phyloP scores from a whole-genome alignment of 805 yeast genomes.

The Ogataea allantospora region DNA sequence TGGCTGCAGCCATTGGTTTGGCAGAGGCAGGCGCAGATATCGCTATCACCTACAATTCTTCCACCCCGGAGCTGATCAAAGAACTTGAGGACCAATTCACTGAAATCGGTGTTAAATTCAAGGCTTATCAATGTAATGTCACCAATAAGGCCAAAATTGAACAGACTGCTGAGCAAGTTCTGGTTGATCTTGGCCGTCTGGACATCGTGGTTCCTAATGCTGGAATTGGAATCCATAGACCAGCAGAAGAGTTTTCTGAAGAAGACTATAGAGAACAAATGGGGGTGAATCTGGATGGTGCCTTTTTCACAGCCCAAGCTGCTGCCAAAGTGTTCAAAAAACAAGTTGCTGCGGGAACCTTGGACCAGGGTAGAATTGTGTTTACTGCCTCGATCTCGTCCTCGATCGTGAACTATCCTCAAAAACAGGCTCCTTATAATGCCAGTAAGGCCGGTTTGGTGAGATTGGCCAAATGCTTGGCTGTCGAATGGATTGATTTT shows the following conservation, averaged over 20 bases:
- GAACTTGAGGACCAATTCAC: slow-evolving; percentile 15
- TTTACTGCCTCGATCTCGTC: slow-evolving; percentile 52
- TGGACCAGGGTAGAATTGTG: slow-evolving; percentile 40
- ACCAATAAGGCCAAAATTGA: slow-evolving; percentile 32
- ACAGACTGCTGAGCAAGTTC: slow-evolving; percentile 27
- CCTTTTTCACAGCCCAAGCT: slow-evolving; percentile 48
- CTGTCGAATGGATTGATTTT: slow-evolving; percentile 45
- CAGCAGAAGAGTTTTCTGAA: slow-evolving; percentile 31
- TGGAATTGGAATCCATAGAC: slow-evolving; percentile 34
- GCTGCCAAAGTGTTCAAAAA: slow-evolving; percentile 44
- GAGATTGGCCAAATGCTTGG: slow-evolving; percentile 42
- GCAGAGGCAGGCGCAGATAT: slow-evolving; percentile 49
- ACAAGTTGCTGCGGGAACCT: slow-evolving; percentile 32
- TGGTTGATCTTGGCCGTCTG: slow-evolving; percentile 37
- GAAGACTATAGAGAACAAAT: slow-evolving; percentile 36
- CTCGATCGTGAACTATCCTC: slow-evolving; percentile 48
- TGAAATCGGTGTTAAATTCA: slow-evolving; percentile 18
- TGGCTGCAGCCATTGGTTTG: slow-evolving; percentile 48
- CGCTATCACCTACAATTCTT: slow-evolving; percentile 37
- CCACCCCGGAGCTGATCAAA: slow-evolving; percentile 12
- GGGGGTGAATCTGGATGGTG: slow-evolving; percentile 46
- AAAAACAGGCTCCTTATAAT: slow-evolving; percentile 46
- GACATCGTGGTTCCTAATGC: slow-evolving; percentile 45
- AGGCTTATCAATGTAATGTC: slow-evolving; percentile 34
- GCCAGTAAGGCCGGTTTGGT: slow-evolving; percentile 46